Percentiles rank a stretch among this genome's conserved stretches.
These are phyloP conservation scores for Echinosophora koreensis DNA, from an alignment of 306 rosid genomes.

Conservation along the genomic window DNA sequence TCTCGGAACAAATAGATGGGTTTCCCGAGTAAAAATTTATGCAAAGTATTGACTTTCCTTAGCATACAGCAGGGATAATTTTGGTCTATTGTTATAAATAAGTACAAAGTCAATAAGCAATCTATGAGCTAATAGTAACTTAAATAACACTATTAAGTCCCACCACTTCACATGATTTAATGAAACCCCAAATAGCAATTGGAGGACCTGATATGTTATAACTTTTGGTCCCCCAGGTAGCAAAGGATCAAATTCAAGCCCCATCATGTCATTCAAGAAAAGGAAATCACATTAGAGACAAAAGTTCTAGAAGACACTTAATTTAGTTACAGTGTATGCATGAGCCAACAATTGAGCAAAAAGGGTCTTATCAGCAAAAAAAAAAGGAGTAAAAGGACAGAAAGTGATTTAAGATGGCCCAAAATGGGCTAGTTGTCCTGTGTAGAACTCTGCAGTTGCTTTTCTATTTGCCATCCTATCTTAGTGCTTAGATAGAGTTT, in stretches of 20 bases:
- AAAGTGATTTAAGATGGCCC: no score
- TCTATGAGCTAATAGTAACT: conserved; percentile 34
- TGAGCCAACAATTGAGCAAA: no score
- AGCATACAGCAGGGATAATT: conserved; percentile 13
- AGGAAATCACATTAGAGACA: no score
- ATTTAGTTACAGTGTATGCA: no score
- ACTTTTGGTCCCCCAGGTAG: conserved; percentile 39
- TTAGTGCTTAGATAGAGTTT: no score
- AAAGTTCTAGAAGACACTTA: no score
- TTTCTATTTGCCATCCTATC: no score
- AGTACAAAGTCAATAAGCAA: conserved; percentile 17
- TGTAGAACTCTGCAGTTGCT: no score
- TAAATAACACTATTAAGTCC: conserved; percentile 44
- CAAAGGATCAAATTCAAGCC: conserved; percentile 50
- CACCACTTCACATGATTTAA: conserved; percentile 49
- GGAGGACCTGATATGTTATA: conserved; percentile 28
- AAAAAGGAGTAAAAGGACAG: no score
- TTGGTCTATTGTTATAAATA: conserved; percentile 29
- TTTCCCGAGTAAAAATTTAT: conserved; percentile 15
- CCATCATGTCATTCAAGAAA: conserved; percentile 56
- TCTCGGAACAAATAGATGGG: conserved; percentile 35
- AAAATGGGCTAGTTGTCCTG: no score
- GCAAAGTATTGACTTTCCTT: conserved; percentile 25
- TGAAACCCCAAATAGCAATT: conserved; percentile 34
- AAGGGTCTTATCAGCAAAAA: no score